phyloP scores from a whole-genome alignment of 1,284 basidiomycete genomes.

The Apiotrichum laibachii region DNA sequence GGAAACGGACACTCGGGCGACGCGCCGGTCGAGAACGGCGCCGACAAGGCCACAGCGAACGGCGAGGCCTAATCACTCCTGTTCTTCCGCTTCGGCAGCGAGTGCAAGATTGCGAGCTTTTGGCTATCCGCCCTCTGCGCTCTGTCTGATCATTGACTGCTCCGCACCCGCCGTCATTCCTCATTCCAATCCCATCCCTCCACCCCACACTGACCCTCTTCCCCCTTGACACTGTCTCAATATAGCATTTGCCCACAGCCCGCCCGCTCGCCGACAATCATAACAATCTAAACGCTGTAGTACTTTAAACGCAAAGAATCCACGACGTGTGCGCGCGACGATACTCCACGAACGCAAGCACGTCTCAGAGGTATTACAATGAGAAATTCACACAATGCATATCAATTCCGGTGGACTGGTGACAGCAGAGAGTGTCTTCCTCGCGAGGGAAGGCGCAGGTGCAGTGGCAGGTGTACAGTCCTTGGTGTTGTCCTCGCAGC shows the following conservation, averaged over 20 bases:
- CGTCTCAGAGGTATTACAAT: too few relatives aligned
- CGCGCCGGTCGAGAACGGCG: conserved; percentile 33
- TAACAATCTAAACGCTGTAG: conserved; percentile 7
- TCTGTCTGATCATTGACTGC: background rate
- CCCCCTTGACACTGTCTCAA: conserved; percentile 4
- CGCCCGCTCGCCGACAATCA: background rate
- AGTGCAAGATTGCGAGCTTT: too few relatives aligned
- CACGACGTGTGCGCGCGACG: background rate
- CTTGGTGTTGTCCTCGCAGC: background rate
- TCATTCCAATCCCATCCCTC: background rate
- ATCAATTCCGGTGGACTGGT: background rate
- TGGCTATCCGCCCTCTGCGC: too few relatives aligned
- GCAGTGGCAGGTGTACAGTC: too few relatives aligned
- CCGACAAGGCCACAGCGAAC: conserved; percentile 18
- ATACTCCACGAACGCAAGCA: too few relatives aligned
- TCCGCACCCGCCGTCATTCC: background rate
- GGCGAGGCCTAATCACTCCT: background rate
- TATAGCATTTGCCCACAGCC: conserved; percentile 6
- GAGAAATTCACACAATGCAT: background rate
- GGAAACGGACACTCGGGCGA: background rate
- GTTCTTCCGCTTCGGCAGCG: too few relatives aligned
- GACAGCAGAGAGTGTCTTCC: background rate
- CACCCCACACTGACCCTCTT: background rate
- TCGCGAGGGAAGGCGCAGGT: too few relatives aligned
- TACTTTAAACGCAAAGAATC: background rate